phyloP scores from a whole-genome alignment of 371 early-diverging fungal genomes.

The Mucor plumbeus region DNA sequence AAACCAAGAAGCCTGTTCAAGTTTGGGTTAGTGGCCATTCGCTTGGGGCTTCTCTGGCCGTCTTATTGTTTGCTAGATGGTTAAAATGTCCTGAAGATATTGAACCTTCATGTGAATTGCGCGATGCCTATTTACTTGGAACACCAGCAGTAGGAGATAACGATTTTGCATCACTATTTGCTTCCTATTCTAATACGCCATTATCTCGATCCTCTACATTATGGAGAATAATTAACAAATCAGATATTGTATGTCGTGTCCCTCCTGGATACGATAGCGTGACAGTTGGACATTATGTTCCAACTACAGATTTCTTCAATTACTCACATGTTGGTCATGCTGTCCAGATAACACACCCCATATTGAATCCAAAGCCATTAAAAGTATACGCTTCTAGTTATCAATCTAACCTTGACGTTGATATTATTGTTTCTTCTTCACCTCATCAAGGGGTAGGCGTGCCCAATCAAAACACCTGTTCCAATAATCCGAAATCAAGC shows the following conservation, averaged over 20 bases:
- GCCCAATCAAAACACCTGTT: background rate
- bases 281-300: slow-evolving; percentile 27
- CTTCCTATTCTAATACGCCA: slow-evolving; percentile 37
- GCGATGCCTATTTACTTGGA: slow-evolving; percentile 53
- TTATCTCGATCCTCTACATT: slow-evolving; percentile 26
- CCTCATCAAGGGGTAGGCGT: background rate
- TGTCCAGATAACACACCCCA: slow-evolving; percentile 33
- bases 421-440: slow-evolving; percentile 4
- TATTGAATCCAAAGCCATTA: slow-evolving; percentile 25
- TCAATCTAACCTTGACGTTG: slow-evolving; percentile 27
- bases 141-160: slow-evolving; percentile 54
- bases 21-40: slow-evolving; percentile 62
- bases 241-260: slow-evolving; percentile 34
- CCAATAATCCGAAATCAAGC: background rate
- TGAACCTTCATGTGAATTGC: slow-evolving; percentile 30
- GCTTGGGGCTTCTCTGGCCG: slow-evolving; percentile 53
- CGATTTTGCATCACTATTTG: slow-evolving; percentile 47
- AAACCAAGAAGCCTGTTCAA: slow-evolving; percentile 39
- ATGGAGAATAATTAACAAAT: slow-evolving; percentile 48
- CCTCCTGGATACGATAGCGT: slow-evolving; percentile 40
- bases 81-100: slow-evolving; percentile 45
- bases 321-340: slow-evolving; percentile 46
- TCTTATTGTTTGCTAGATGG: slow-evolving; percentile 52
- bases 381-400: slow-evolving; percentile 36
- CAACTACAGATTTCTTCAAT: slow-evolving; percentile 41